Evolutionary conservation across 2,329 filamentous ascomycete genomes (phyloP), one percentile per base, ranked within the genome.

Genomic region (Diplodia mutila): DNA sequence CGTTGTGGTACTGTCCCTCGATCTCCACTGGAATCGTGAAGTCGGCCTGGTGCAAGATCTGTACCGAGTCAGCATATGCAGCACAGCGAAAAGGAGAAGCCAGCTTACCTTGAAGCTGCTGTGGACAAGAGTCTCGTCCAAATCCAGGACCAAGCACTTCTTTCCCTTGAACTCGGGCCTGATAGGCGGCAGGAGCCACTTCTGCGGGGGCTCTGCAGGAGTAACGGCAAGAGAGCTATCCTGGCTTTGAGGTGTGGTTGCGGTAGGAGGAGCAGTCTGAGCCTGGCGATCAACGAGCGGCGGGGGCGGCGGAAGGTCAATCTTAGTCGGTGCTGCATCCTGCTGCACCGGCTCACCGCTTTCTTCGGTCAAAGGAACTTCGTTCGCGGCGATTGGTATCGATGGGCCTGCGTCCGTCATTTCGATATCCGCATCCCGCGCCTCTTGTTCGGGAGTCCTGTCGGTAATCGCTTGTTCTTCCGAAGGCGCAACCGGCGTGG

Each of bases 21-120:
- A 99, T 99, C 76, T 99, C 95, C 34, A 99, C 95, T 0, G 95
- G 95, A 77, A 99, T 98, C 6, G 95, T 99, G 77, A 99, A 98
- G 80, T 99, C 95, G 68, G 95, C 95, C 84, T 98, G 94, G 76
- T 98, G 94, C 54, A 99, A 86, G 72, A 98, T 95, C 94, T 98
- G 75, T 70, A n/a, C 63, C 25, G 16, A 32, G 39, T 67, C 48
- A 67, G 65, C n/a, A 8, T 11, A 54, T 52, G 65, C 29, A 48
- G 25, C 32, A 32, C 14, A 14, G 27, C 23, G 21, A 42, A 67
- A 34, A 51, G 54, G 54, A 61, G 29, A 32, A 48, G n/a, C 49
- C 23, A 46, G 21, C 83, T 72, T 80, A 96, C 94, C 87, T 99
- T 99, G 82, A 99, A 99, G 73, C 95, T 98, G 79, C 95, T 98